Conservation (phyloP, 1,284 basidiomycete species). For the Cryptococcus jaspeensis region DNA sequence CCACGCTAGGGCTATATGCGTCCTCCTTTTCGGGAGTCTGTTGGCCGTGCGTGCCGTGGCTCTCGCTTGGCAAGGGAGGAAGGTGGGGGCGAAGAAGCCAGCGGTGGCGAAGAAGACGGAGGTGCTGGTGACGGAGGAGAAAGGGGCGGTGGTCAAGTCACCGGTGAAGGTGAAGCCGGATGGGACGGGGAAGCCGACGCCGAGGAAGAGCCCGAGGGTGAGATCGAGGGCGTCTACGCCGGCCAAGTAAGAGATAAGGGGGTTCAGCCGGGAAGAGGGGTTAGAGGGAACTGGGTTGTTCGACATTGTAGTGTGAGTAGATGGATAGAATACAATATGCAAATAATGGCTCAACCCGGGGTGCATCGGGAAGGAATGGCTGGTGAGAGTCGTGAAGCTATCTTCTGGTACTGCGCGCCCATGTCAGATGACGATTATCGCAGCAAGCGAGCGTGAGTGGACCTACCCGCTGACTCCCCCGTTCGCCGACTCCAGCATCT, state of each 20-base stretch:
- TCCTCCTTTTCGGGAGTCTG: slow-evolving; percentile 29
- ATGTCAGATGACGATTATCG: too few relatives aligned
- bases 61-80: slow-evolving; percentile 6
- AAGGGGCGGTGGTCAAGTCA: slow-evolving; percentile 19
- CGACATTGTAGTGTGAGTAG: neutral
- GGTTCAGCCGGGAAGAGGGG: neutral
- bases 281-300: too few relatives aligned
- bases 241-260: neutral
- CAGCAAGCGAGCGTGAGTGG: too few relatives aligned
- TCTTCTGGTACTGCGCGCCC: too few relatives aligned
- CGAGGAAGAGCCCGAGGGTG: slow-evolving; percentile 18
- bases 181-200: slow-evolving; percentile 10
- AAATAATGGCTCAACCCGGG: too few relatives aligned
- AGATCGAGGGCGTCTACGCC: slow-evolving; percentile 7
- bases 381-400: too few relatives aligned
- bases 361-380: too few relatives aligned
- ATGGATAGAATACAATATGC: neutral
- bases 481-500: too few relatives aligned
- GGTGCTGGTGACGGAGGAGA: slow-evolving; percentile 9
- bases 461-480: too few relatives aligned
- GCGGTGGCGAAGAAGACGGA: slow-evolving; percentile 19
- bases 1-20: slow-evolving; percentile 30
- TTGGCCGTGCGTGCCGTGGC: slow-evolving; percentile 31
- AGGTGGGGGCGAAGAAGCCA: slow-evolving; percentile 7
- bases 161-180: slow-evolving; percentile 10